These are phyloP conservation scores for Tetrapyrgos nigripes DNA, from an alignment of 1,284 basidiomycete species.

Conservation along the genomic window DNA sequence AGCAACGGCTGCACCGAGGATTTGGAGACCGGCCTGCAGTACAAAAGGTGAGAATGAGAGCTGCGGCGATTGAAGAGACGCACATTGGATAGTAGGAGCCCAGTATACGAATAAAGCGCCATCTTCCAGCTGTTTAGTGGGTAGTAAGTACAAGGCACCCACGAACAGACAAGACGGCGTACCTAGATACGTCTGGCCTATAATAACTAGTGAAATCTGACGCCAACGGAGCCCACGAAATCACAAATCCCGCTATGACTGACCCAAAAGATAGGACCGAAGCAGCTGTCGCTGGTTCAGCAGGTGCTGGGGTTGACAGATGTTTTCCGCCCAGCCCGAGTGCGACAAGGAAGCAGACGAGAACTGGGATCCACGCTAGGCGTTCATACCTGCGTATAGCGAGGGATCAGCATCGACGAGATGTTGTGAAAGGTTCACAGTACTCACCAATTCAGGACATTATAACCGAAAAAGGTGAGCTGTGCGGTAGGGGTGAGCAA, in stretches of 20 bases:
- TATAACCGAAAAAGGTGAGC: constrained; percentile 88
- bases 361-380: constrained; percentile 76
- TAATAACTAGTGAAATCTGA: constrained; percentile 86
- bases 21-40: too few relatives aligned
- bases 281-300: constrained; percentile 57
- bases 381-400: constrained; percentile 66
- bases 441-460: too few relatives aligned
- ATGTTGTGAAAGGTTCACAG: background rate
- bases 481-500: constrained; percentile 26
- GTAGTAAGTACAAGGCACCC: too few relatives aligned
- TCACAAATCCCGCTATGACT: constrained; percentile 75
- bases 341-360: too few relatives aligned
- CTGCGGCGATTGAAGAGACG: too few relatives aligned
- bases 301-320: constrained; percentile 48
- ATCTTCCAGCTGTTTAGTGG: too few relatives aligned
- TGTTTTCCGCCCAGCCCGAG: too few relatives aligned
- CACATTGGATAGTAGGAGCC: too few relatives aligned
- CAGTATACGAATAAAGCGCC: too few relatives aligned
- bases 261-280: constrained; percentile 70
- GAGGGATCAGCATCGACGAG: constrained; percentile 11
- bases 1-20: too few relatives aligned
- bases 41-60: too few relatives aligned
- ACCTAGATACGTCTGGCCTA: constrained; percentile 68
- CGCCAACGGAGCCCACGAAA: constrained; percentile 69
- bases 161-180: constrained; percentile 16